Conservation (phyloP, 805 yeast species). For the Monosporozyma aquatica region DNA sequence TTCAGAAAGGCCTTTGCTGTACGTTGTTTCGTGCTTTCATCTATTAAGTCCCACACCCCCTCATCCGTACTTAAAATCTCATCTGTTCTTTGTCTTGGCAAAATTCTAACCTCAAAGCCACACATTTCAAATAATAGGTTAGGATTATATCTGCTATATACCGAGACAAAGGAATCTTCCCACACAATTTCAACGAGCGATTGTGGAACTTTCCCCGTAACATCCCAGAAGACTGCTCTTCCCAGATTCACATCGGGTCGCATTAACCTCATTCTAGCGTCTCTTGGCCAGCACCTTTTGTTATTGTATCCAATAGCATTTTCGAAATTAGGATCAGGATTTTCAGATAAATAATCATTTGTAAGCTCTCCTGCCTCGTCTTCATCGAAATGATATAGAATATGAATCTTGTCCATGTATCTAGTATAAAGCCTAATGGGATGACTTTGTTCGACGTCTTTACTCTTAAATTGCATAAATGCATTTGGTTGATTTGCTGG, state of each 20-base stretch:
- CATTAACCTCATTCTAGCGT: constrained; percentile 81
- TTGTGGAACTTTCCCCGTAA: constrained; percentile 67
- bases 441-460: constrained; percentile 49
- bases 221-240: constrained; percentile 86
- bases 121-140: constrained; percentile 83
- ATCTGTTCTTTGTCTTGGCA: constrained; percentile 59
- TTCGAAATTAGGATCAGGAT: constrained; percentile 90
- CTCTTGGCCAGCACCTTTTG: constrained; percentile 91
- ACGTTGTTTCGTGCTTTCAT: constrained; percentile 65
- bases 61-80: constrained; percentile 54
- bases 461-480: constrained; percentile 62
- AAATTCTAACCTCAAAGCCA: constrained; percentile 87
- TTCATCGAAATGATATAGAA: constrained; percentile 65
- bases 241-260: constrained; percentile 89
- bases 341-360: constrained; percentile 67
- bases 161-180: constrained; percentile 76
- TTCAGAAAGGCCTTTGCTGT: constrained; percentile 83
- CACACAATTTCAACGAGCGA: constrained; percentile 66
- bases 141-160: constrained; percentile 84
- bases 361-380: constrained; percentile 69
- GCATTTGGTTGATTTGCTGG: constrained; percentile 60
- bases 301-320: constrained; percentile 79
- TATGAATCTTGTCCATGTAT: constrained; percentile 71
- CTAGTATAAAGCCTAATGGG: constrained; percentile 79
- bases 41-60: constrained; percentile 84